Base-by-base conservation (phyloP, 2,329 filamentous ascomycete species). In the Hysterium pulicare region DNA sequence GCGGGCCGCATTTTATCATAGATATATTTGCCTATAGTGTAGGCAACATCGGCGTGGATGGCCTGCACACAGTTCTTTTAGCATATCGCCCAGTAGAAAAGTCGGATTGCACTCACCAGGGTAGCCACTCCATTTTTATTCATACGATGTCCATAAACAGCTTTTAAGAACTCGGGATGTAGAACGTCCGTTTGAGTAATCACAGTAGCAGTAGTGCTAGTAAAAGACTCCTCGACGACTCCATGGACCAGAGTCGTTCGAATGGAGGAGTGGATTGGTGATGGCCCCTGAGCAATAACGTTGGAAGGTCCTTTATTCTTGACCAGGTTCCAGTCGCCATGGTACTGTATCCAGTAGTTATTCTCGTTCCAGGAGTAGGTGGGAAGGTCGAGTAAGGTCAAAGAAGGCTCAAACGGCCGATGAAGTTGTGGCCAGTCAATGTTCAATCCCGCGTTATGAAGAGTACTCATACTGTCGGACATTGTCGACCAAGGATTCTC, bases 371-470 rank as follows among this genome's bases (percentile, higher is more conserved):
- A 70, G 5, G 36, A 33, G 40, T 69, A 69, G 1, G 55, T 46
- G 2, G 82, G 81, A 3, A 85, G 61, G 21, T 75, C 65, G 2
- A 83, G 57, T 2, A 83, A 61, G 1, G 67, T 61, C 16, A 75
- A 68, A 2, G 61, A 61, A 2, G 54, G 45, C 44, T 73, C 66
- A 47, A 77, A 79, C 20, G 72, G 68, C 3, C 70, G 62, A 54
- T 82, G 76, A 50, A 76, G 82, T 57, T 82, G 81, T 35, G 74
- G 72, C 81, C 82, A 87, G 50, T 79, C 67, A 17, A 87, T 63
- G 4, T 71, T 63, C 1, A 82, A 50, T 0, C 82, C 83, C 1
- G 66, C 69, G 1, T 58, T 59, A 57, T 86, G 74, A 0, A 86
- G 64, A 0, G 70, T 63, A 40, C 68, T 68, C 26, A 81, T 58